Evolutionary conservation across 2,329 filamentous ascomycete species (phyloP).

Genomic region (Talaromyces sp.): DNA sequence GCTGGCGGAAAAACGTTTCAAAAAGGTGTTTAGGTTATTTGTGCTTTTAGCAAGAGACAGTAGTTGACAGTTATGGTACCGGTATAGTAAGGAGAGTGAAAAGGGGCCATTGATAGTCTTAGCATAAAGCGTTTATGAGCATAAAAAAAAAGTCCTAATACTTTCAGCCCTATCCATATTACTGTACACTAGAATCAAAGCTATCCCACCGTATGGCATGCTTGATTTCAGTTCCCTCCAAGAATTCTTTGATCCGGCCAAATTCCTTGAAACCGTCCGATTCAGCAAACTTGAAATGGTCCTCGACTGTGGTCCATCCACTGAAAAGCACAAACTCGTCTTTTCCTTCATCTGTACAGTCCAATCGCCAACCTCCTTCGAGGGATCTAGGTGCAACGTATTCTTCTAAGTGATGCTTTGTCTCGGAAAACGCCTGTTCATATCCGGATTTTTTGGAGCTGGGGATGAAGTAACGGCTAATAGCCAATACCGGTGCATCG

Average conservation of each 20-base stretch:
- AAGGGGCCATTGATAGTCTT: neutral
- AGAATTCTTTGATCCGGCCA: slow-evolving; percentile 17
- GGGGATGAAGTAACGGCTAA: slow-evolving; percentile 31
- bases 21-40: slow-evolving; percentile 8
- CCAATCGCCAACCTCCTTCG: slow-evolving; percentile 38
- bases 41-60: neutral
- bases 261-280: slow-evolving; percentile 29
- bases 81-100: neutral
- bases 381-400: slow-evolving; percentile 24
- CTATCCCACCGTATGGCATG: slow-evolving; percentile 14
- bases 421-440: slow-evolving; percentile 20
- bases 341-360: slow-evolving; percentile 23
- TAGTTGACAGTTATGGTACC: neutral
- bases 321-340: slow-evolving; percentile 42
- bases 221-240: slow-evolving; percentile 24
- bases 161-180: neutral
- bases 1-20: slow-evolving; percentile 21
- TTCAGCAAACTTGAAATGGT: slow-evolving; percentile 31
- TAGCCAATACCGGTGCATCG: slow-evolving; percentile 25
- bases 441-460: slow-evolving; percentile 21
- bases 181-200: neutral
- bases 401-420: slow-evolving; percentile 21
- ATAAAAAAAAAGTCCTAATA: neutral
- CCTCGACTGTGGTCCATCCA: slow-evolving; percentile 33
- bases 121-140: neutral